Base-by-base conservation (phyloP, 306 rosid genomes). In the Citrullus mucosospermus region DNA sequence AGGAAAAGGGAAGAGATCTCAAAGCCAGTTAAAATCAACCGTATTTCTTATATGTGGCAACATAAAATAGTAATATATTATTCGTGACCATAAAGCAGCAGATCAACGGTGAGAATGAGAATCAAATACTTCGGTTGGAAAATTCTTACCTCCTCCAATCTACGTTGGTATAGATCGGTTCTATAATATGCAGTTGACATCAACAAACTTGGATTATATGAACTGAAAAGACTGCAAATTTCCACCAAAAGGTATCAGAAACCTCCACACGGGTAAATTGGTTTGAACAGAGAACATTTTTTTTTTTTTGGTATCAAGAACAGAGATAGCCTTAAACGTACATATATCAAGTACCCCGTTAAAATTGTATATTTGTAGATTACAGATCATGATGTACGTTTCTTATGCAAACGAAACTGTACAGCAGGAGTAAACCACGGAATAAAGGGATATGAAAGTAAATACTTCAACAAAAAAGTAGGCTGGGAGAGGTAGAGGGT, bases 131-230 rank as follows among this genome's bases (percentile, higher is more conserved):
- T 48, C 3, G 13, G 20, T 22, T 14, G 76, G 10, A 39, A 41
- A 68, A 20, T 17, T 25, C 50, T 60, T 88, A 92, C 97, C 98
- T 92, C 91, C 83, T 95, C 97, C 77, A 95, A 85, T 50, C 32
- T 84, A 36, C 84, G 86, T 80, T 87, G 91, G 91, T 95, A 92
- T 43, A 92, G 89, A 87, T 95, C 94, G 81, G 89, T 91, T 86
- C 93, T 87, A 75, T 92, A 85, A 76, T 92, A 85, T 36, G 97
- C 96, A 38, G 91, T 95, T 83, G 96, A 95, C 98, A 95, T 92
- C 92, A 95, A 86, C 88, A 84, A 65, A 84, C 78, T 86, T 63
- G 97, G 98, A 89, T 95, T 78, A 54, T 88, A 92, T 34, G 97
- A 95, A 56, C 79, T 86, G 88, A 92, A 95, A 80, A 95, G 93